Percentiles rank a stretch among this genome's conserved stretches.
These are phyloP conservation scores for Meira miltonrushii DNA, from an alignment of 1,284 basidiomycete genomes.

Conservation along the genomic window DNA sequence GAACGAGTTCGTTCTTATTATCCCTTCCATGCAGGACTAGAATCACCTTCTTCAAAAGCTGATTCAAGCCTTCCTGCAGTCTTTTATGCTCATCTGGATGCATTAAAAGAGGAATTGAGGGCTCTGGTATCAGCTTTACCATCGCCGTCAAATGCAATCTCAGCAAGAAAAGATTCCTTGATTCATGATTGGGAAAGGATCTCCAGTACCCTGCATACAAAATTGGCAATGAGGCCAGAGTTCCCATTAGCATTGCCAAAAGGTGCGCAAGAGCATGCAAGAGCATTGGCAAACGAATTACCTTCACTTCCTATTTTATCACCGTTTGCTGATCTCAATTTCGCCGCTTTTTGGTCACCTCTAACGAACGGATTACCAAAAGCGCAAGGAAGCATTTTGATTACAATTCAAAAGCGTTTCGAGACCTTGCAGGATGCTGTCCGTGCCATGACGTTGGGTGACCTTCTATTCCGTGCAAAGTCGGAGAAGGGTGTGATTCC, in stretches of 20 bases:
- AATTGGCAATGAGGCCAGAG: no score
- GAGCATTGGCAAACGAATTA: not conserved
- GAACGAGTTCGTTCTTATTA: conserved; percentile 24
- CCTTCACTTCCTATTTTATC: conserved; percentile 6
- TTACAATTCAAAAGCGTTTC: conserved; percentile 29
- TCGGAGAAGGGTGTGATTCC: not conserved
- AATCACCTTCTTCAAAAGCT: conserved; percentile 1
- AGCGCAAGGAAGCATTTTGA: conserved; percentile 18
- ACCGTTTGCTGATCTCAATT: conserved; percentile 1
- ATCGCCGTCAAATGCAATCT: conserved; percentile 12
- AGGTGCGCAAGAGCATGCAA: conserved; percentile 27
- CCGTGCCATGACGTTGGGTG: conserved; percentile 31
- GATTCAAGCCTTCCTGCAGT: conserved; percentile 7
- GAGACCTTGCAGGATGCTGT: conserved; percentile 35
- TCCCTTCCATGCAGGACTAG: not conserved
- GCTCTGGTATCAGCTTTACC: conserved; percentile 26
- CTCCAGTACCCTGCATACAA: no score
- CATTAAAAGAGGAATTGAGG: conserved; percentile 30
- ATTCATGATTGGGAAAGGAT: no score
- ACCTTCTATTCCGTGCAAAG: conserved; percentile 16
- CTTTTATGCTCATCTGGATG: conserved; percentile 38
- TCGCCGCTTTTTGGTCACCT: not conserved
- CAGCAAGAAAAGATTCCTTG: not conserved
- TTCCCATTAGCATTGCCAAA: conserved; percentile 20
- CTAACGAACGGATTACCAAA: not conserved